phyloP scores from a whole-genome alignment of 202 grass and related monocot genomes.

The Bolboschoenoplectus hybrid region DNA sequence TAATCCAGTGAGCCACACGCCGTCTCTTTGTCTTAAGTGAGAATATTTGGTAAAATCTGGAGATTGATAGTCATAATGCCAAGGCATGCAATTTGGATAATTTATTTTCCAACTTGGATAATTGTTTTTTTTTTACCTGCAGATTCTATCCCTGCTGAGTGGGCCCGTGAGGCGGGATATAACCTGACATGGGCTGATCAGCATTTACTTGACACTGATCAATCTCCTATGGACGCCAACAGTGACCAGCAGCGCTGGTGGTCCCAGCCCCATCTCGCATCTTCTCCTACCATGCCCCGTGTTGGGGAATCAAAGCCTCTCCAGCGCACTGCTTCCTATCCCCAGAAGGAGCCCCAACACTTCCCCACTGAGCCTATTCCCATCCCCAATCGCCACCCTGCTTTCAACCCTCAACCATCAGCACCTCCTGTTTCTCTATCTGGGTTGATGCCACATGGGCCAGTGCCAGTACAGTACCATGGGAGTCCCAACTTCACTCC shows the following conservation, averaged over 20 bases:
- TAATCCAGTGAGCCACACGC: neutral
- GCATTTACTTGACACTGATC: conserved; percentile 42
- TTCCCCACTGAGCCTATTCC: conserved; percentile 52
- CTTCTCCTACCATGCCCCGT: conserved; percentile 47
- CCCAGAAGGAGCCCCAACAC: conserved; percentile 67
- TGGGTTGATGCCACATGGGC: conserved; percentile 42
- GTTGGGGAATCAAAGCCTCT: conserved; percentile 65
- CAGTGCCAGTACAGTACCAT: conserved; percentile 47
- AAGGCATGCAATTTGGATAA: conserved; percentile 16
- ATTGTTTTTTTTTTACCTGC: conserved; percentile 34
- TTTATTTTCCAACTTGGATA: conserved; percentile 7
- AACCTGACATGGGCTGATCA: conserved; percentile 46
- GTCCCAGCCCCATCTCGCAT: conserved; percentile 47
- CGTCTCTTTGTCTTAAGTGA: neutral
- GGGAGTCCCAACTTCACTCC: conserved; percentile 42
- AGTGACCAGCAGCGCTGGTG: conserved; percentile 50
- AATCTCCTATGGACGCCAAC: conserved; percentile 35
- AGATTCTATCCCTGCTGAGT: conserved; percentile 49
- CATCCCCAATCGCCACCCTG: conserved; percentile 46
- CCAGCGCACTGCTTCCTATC: conserved; percentile 71
- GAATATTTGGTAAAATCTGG: conserved; percentile 4
- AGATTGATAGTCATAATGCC: conserved; percentile 16
- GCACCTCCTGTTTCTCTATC: conserved; percentile 26
- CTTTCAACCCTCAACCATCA: conserved; percentile 42
- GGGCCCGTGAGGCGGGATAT: conserved; percentile 48